Evolutionary conservation across 495 filamentous ascomycete species (phyloP).

Genomic region (Pyrenopolyporus hunteri): DNA sequence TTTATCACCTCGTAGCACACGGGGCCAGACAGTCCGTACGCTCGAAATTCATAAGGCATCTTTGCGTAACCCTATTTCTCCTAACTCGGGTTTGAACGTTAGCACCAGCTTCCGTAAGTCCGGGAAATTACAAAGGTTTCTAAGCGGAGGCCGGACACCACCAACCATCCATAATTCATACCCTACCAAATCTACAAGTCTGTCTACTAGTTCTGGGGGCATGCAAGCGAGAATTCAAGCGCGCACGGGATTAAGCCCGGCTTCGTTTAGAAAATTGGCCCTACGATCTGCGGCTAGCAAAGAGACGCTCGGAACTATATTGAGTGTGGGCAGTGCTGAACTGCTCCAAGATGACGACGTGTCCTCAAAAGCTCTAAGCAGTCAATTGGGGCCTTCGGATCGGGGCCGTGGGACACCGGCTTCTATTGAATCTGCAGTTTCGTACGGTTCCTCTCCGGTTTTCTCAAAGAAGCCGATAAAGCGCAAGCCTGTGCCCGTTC

Average conservation of each 20-base stretch:
- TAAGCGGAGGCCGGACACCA: conserved; percentile 45
- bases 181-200: conserved; percentile 32
- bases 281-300: conserved; percentile 44
- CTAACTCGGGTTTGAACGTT: conserved; percentile 43
- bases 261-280: conserved; percentile 44
- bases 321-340: conserved; percentile 49
- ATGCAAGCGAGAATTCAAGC: conserved; percentile 46
- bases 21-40: not conserved
- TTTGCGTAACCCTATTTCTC: conserved; percentile 8
- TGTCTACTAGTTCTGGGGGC: conserved; percentile 44
- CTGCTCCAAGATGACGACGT: conserved; percentile 38
- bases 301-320: conserved; percentile 51
- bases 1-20: conserved; percentile 1
- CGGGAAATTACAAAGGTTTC: conserved; percentile 48
- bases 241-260: conserved; percentile 38
- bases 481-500: conserved; percentile 43
- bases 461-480: conserved; percentile 45
- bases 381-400: conserved; percentile 6
- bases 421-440: conserved; percentile 36
- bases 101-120: conserved; percentile 45
- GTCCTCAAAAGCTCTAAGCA: conserved; percentile 5
- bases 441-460: conserved; percentile 36
- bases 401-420: conserved; percentile 3
- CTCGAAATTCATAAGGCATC: not conserved
- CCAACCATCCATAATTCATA: conserved; percentile 43